These are phyloP conservation scores for Wilhelminamyces savonicus DNA, from an alignment of 805 yeast genomes.

Conservation along the genomic window DNA sequence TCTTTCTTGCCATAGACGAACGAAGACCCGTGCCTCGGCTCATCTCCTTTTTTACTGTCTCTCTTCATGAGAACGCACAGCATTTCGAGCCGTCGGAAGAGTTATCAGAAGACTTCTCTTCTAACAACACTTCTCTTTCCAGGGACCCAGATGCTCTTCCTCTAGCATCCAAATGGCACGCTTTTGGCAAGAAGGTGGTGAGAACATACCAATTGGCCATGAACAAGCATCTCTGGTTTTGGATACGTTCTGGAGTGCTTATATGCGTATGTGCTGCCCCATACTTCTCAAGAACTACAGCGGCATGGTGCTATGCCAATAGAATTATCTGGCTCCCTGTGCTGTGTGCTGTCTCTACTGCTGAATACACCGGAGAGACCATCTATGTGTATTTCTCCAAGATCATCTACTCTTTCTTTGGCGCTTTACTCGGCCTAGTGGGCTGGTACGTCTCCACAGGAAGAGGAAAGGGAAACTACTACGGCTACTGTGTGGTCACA, in stretches of 20 bases:
- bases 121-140: slow-evolving; percentile 2
- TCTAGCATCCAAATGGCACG: slow-evolving; percentile 16
- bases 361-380: slow-evolving; percentile 25
- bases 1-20: slow-evolving; percentile 16
- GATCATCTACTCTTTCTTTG: slow-evolving; percentile 20
- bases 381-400: slow-evolving; percentile 18
- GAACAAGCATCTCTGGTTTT: slow-evolving; percentile 21
- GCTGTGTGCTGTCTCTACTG: slow-evolving; percentile 23
- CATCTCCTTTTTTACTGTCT: slow-evolving; percentile 10
- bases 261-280: slow-evolving; percentile 19
- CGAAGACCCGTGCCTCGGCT: slow-evolving; percentile 13
- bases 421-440: slow-evolving; percentile 22
- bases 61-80: not conserved
- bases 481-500: slow-evolving; percentile 24
- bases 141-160: slow-evolving; percentile 25
- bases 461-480: slow-evolving; percentile 23
- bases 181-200: slow-evolving; percentile 11
- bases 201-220: slow-evolving; percentile 11
- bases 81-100: not conserved
- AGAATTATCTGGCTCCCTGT: slow-evolving; percentile 26
- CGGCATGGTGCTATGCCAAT: slow-evolving; percentile 19
- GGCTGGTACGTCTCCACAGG: slow-evolving; percentile 32
- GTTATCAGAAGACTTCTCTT: slow-evolving; percentile 1
- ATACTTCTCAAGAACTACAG: slow-evolving; percentile 19
- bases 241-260: slow-evolving; percentile 19